Percentiles rank a stretch among this genome's conserved stretches.
These are phyloP conservation scores for Fusarium sp. DNA, from an alignment of 2,329 filamentous ascomycete genomes.

Conservation along the genomic window DNA sequence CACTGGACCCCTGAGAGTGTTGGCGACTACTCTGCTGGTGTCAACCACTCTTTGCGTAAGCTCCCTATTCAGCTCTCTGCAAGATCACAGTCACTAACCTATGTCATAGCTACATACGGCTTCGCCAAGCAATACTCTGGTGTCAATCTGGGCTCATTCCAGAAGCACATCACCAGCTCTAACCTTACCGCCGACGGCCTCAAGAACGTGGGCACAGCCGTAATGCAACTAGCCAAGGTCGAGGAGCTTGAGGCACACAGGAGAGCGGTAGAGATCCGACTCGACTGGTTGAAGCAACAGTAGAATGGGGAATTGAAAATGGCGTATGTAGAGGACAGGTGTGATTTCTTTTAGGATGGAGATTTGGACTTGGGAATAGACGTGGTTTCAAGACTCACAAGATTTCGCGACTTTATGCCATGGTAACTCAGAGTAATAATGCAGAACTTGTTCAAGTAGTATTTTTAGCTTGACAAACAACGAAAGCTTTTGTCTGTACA, in stretches of 20 bases:
- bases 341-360: conserved; percentile 30
- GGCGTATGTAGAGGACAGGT: conserved; percentile 30
- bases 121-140: conserved; percentile 99
- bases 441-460: conserved; percentile 29
- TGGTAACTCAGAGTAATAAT: neutral
- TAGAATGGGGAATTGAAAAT: conserved; percentile 32
- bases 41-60: conserved; percentile 97
- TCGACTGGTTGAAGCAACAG: conserved; percentile 65
- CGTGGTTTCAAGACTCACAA: conserved; percentile 14
- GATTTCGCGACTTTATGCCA: neutral
- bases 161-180: conserved; percentile 98
- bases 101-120: conserved; percentile 85
- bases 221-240: conserved; percentile 95
- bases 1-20: conserved; percentile 98
- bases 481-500: conserved; percentile 43
- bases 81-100: conserved; percentile 36
- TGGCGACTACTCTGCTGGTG: conserved; percentile 96
- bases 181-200: conserved; percentile 90
- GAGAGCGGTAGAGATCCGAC: conserved; percentile 87
- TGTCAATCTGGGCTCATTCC: conserved; percentile 94
- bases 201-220: conserved; percentile 86
- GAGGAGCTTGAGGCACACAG: conserved; percentile 96
- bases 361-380: conserved; percentile 28
- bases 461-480: conserved; percentile 37
- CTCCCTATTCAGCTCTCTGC: conserved; percentile 48